Evolutionary conservation across 352 stramenopile species (phyloP), one percentile per base, ranked within the genome.

Genomic region (Pythium aphanidermatum): DNA sequence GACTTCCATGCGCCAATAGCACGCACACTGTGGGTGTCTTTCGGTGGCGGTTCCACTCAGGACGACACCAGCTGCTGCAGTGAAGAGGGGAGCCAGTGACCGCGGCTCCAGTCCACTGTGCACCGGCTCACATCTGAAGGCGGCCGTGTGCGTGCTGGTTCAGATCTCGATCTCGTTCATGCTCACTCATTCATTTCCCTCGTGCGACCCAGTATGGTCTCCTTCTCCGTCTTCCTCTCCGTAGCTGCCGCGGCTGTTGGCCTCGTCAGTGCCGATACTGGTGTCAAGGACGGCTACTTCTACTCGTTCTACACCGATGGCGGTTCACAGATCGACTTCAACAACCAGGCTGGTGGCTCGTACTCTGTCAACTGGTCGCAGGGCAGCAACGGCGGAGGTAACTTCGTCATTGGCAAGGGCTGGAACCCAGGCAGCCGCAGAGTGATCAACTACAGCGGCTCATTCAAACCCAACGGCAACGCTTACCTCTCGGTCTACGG

Each of bases 281-380:
- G 41, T 30, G 38, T 21, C 0, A 32, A 38, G 12, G 21, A 38
- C 41, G 41, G 41, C 28, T 48, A 26, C 17, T 48, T 30, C 41
- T 48, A 38, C 28, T 48, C 41, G 41, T 48, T 48, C 28, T 48
- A 30, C 28, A 48, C 41, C 16, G 41, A 48, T 30, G 30, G 20
- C 27, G 41, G 10, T 20, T 23, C 27, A 5, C 29, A 23, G 7
- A 32, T 50, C 13, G 32, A 9, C 17, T 50, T 41, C 43, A 32
- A n/a, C 3, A 50, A 50, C 43, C 31, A 25, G 13, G 31, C 31
- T 16, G 43, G 43, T 25, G 43, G 43, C 20, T 23, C 20, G 17
- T 50, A 50, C 43, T 16, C 12, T 1, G 43, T 50, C 43, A 33
- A 12, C 1, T 50, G 43, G 43, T 13, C 17, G 4, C 23, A 50